phyloP scores from a whole-genome alignment of 306 rosid genomes.

The Comarum palustre region DNA sequence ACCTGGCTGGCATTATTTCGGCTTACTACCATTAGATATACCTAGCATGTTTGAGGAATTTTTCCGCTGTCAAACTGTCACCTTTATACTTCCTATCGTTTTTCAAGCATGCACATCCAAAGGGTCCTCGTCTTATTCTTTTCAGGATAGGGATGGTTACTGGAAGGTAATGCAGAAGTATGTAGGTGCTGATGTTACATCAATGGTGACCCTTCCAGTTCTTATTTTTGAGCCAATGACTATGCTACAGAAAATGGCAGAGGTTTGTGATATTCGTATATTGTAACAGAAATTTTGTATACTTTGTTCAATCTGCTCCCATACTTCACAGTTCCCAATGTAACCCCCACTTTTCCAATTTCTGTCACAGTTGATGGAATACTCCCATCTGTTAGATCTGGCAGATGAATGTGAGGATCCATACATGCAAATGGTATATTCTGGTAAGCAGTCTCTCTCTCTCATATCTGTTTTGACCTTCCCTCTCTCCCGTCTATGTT shows the following conservation, averaged over 20 bases:
- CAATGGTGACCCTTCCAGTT: slow-evolving; percentile 89
- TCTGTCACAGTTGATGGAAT: slow-evolving; percentile 75
- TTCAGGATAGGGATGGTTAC: slow-evolving; percentile 83
- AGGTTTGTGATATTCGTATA: slow-evolving; percentile 48
- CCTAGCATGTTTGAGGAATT: background rate
- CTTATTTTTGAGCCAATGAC: slow-evolving; percentile 95
- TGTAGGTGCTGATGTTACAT: slow-evolving; percentile 77
- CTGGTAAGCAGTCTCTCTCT: slow-evolving; percentile 44
- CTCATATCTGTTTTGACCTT: background rate
- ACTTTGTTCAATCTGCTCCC: slow-evolving; percentile 1
- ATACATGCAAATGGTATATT: slow-evolving; percentile 70
- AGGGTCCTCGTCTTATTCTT: background rate
- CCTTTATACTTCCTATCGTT: background rate
- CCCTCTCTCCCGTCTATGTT: background rate
- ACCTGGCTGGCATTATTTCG: background rate
- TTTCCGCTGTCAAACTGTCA: background rate
- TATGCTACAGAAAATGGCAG: slow-evolving; percentile 91
- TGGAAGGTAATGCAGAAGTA: slow-evolving; percentile 93
- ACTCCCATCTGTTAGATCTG: slow-evolving; percentile 71
- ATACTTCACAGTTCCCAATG: background rate
- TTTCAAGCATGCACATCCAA: background rate
- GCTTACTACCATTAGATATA: background rate
- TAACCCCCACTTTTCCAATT: slow-evolving; percentile 18
- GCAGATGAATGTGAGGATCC: slow-evolving; percentile 96
- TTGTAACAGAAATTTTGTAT: background rate